Evolutionary conservation across 139 green algal species (phyloP).

Genomic region (Haematococcus lacustris): DNA sequence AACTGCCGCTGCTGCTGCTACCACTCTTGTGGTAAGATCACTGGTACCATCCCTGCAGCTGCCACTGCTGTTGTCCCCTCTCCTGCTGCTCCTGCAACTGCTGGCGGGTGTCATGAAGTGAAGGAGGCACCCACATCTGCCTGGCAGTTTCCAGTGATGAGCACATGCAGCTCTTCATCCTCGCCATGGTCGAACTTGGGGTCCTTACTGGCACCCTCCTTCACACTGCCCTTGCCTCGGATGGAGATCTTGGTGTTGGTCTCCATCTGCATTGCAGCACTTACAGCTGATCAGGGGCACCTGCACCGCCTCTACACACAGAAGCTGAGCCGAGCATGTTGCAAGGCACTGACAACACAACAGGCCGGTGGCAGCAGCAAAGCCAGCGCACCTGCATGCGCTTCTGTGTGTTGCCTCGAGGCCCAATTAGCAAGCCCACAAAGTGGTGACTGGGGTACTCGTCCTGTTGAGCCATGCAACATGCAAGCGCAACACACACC

Average conservation of each 20-base stretch:
- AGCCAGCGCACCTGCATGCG: slow-evolving; percentile 74
- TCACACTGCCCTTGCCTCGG: slow-evolving; percentile 40
- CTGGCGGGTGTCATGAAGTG: too few relatives aligned
- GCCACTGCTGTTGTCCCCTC: too few relatives aligned
- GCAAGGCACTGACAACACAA: too few relatives aligned
- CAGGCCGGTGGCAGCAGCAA: too few relatives aligned
- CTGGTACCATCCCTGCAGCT: too few relatives aligned
- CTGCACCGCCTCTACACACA: background rate
- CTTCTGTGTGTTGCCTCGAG: slow-evolving; percentile 96
- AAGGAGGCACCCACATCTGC: slow-evolving; percentile 54
- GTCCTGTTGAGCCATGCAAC: too few relatives aligned
- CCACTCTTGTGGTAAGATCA: too few relatives aligned
- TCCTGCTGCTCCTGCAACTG: too few relatives aligned
- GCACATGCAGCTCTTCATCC: slow-evolving; percentile 96
- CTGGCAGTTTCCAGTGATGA: slow-evolving; percentile 88
- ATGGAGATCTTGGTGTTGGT: slow-evolving; percentile 97
- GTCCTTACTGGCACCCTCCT: slow-evolving; percentile 49
- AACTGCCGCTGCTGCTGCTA: too few relatives aligned
- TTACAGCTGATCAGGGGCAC: background rate
- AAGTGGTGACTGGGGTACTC: slow-evolving; percentile 95
- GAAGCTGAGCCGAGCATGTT: background rate
- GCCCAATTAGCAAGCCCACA: slow-evolving; percentile 98
- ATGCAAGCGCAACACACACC: too few relatives aligned
- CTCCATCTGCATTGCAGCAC: slow-evolving; percentile 63
- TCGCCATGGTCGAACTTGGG: slow-evolving; percentile 86